These are phyloP conservation scores for Asterella californica DNA, from an alignment of 225 moss, liverwort and hornwort species.

Conservation along the genomic window DNA sequence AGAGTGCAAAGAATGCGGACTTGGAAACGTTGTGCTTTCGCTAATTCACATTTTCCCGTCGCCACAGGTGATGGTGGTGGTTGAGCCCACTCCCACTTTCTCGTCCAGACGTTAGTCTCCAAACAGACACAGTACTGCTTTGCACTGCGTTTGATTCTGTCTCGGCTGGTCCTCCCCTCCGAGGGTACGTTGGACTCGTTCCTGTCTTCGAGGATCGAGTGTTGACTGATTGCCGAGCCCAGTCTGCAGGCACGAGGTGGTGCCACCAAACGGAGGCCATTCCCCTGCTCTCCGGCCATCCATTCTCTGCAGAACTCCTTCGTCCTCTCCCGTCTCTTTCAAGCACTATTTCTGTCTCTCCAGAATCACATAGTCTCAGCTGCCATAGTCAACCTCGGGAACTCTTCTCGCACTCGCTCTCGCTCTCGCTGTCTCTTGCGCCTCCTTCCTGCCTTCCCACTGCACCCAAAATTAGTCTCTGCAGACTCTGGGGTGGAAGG, in stretches of 20 bases:
- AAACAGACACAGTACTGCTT: background rate
- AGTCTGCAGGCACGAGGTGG: constrained; percentile 15
- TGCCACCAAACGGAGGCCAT: background rate
- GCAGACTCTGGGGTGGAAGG: background rate
- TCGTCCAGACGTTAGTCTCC: background rate
- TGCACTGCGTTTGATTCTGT: background rate
- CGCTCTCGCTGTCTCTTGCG: background rate
- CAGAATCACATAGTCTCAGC: background rate
- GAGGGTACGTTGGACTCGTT: constrained; percentile 1
- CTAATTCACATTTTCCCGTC: too few species aligned
- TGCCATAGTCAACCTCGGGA: background rate
- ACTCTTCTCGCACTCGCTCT: too few species aligned
- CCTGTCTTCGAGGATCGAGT: background rate
- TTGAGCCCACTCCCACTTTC: background rate
- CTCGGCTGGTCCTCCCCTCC: background rate
- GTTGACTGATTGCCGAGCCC: constrained; percentile 2
- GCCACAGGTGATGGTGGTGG: background rate
- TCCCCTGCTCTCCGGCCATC: too few species aligned
- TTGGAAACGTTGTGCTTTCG: too few species aligned
- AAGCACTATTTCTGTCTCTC: background rate
- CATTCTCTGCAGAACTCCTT: background rate
- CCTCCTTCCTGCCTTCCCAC: constrained; percentile 1
- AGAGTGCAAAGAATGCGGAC: too few species aligned
- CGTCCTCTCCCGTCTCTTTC: background rate
- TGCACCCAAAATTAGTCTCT: background rate